These are phyloP conservation scores for Mycena polygramma DNA, from an alignment of 768 basidiomycete genomes.

Conservation along the genomic window DNA sequence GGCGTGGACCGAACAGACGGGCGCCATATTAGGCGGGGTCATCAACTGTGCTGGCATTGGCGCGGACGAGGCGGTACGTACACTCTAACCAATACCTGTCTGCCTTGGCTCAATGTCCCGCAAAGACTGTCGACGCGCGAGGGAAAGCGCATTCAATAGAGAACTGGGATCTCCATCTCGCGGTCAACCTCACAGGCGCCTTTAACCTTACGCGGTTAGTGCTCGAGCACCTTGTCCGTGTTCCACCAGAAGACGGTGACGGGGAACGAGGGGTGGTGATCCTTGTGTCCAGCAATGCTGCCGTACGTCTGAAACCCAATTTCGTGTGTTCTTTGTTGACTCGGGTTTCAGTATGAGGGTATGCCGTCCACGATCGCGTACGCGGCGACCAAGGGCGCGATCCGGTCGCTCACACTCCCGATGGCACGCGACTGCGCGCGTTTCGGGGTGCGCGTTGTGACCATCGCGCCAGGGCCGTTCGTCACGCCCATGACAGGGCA, in stretches of 20 bases:
- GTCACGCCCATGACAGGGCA: constrained; percentile 48
- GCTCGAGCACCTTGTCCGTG: constrained; percentile 48
- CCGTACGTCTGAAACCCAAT: constrained; percentile 35
- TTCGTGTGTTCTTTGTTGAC: constrained; percentile 1
- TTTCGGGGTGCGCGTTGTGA: constrained; percentile 52
- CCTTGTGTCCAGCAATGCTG: constrained; percentile 52
- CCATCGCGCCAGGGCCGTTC: constrained; percentile 55
- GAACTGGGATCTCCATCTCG: constrained; percentile 50
- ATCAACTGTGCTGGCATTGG: constrained; percentile 56
- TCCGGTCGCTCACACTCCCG: constrained; percentile 54
- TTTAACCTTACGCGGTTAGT: constrained; percentile 56
- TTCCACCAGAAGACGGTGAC: constrained; percentile 43
- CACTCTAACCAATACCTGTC: background rate
- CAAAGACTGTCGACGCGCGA: constrained; percentile 46
- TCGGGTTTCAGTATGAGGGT: constrained; percentile 47
- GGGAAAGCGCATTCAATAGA: constrained; percentile 50
- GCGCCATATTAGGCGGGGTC: constrained; percentile 50
- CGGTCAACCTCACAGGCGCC: constrained; percentile 53
- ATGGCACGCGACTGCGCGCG: constrained; percentile 55
- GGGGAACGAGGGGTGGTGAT: constrained; percentile 56
- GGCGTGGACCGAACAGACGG: constrained; percentile 44
- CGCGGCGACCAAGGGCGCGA: constrained; percentile 54
- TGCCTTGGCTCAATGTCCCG: background rate
- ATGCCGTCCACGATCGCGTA: constrained; percentile 57
- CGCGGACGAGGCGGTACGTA: constrained; percentile 38